A percentile compares a stretch with the other conserved stretches of the same genome.
Evolutionary conservation across 805 yeast species (phyloP).

Genomic region (Starmera caribaea): DNA sequence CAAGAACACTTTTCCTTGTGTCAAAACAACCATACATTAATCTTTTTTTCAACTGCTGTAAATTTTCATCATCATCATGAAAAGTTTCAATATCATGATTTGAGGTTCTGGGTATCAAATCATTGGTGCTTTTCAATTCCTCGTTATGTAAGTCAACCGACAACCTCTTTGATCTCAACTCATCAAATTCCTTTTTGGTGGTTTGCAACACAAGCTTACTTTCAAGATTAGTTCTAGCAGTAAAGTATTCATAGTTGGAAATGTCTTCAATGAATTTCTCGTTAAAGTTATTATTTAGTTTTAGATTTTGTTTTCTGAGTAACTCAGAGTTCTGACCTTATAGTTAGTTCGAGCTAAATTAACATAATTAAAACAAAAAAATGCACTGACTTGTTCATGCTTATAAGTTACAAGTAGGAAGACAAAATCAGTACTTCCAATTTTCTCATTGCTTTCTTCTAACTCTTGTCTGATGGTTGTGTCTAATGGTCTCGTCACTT

Average conservation of each 20-base stretch:
- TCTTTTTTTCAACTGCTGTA: conserved; percentile 23
- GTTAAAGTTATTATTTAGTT: background rate
- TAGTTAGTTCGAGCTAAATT: background rate
- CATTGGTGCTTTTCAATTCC: background rate
- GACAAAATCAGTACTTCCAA: too few species aligned
- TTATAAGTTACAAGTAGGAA: background rate
- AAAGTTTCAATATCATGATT: background rate
- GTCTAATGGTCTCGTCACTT: too few species aligned
- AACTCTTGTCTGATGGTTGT: too few species aligned
- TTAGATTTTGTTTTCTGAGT: background rate
- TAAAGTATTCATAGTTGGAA: background rate
- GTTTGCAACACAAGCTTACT: conserved; percentile 5
- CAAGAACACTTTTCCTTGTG: conserved; percentile 1
- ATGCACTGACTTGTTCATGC: background rate
- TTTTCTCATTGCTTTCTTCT: too few species aligned
- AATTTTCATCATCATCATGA: conserved; percentile 18
- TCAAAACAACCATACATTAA: conserved; percentile 16
- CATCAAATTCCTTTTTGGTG: conserved; percentile 3
- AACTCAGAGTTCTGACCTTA: background rate
- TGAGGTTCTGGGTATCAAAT: conserved; percentile 3
- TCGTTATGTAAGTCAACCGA: conserved; percentile 11
- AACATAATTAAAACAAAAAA: background rate
- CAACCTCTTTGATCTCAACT: conserved; percentile 8
- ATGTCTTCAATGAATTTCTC: background rate
- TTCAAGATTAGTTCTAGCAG: background rate